Base-by-base conservation (phyloP, 2,329 filamentous ascomycete species). In the Emergomyces pasteurianus region DNA sequence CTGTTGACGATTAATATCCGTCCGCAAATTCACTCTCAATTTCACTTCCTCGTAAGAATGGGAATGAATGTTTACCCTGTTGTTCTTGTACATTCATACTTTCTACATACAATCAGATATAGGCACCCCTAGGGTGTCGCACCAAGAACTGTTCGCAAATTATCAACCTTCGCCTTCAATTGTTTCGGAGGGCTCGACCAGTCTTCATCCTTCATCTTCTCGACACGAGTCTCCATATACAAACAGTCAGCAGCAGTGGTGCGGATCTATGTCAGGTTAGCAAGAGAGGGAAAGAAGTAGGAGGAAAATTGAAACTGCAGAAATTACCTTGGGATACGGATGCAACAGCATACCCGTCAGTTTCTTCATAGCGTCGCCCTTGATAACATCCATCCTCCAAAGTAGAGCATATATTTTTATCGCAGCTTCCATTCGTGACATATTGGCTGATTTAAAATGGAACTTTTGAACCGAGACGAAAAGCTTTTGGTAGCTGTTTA, bases 381-480 rank as follows among this genome's bases (percentile, higher is more conserved):
- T 74, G 8, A 83, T 74, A 0, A 77, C 75, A 28, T 77, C 73
- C n/a, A 81, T 71, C n/a, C 73, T 70, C 3, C 84, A 83, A 31
- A 96, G 75, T 0, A 84, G 85, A 2, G 86, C 83, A 73, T 96
- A 97, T 14, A 94, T 82, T 68, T 86, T 87, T 63, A 95, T 78
- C 26, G 89, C 90, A 0, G 90, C 88, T 70, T 90, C 83, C 1
- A 97, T 80, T 72, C 94, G 92, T 58, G 86, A 83, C 50, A 96
- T 83, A 71, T 90, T 94, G 23, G 87, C 85, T 0, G 87, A 88
- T 74, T 92, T 92, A 77, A 88, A 92, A 64, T 92, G 88, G 0
- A 88, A 82, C 72, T 87, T 90, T 69, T 95, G 90, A 3, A 87
- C 83, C 42, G 85, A 78, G 7, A 85, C 78, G 62, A 91, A 90